phyloP scores from a whole-genome alignment of 306 rosid species.

The Cucumis cinereus region DNA sequence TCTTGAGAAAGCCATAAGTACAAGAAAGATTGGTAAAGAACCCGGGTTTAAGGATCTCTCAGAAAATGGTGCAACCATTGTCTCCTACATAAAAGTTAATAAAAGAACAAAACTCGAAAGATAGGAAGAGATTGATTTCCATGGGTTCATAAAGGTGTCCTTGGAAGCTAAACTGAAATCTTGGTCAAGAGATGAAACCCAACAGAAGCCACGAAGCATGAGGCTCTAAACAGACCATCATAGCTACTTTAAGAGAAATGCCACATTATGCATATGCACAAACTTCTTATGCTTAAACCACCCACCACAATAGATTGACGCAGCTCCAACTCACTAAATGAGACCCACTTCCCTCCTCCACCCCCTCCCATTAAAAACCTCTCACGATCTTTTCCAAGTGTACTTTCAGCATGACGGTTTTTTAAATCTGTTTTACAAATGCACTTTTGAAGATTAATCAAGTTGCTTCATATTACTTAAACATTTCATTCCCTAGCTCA shows the following conservation, averaged over 20 bases:
- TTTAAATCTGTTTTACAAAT: neutral
- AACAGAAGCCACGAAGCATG: neutral
- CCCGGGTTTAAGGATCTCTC: neutral
- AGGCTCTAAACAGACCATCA: neutral
- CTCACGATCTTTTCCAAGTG: neutral
- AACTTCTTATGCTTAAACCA: neutral
- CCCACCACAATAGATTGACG: neutral
- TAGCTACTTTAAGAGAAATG: neutral
- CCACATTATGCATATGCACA: neutral
- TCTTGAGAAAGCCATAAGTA: neutral
- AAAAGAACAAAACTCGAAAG: neutral
- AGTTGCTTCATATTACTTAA: neutral
- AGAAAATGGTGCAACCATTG: neutral
- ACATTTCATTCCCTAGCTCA: neutral
- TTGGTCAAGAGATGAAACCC: neutral
- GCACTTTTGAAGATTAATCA: neutral
- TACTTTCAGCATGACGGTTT: neutral
- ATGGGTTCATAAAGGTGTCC: neutral
- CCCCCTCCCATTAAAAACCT: neutral
- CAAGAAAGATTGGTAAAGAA: neutral
- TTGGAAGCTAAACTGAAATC: neutral
- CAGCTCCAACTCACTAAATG: neutral
- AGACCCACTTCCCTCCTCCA: neutral
- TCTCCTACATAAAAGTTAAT: neutral
- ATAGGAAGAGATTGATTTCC: neutral